These are phyloP conservation scores for Lolium rigidum DNA, from an alignment of 176 grass and related monocot species.

Conservation along the genomic window DNA sequence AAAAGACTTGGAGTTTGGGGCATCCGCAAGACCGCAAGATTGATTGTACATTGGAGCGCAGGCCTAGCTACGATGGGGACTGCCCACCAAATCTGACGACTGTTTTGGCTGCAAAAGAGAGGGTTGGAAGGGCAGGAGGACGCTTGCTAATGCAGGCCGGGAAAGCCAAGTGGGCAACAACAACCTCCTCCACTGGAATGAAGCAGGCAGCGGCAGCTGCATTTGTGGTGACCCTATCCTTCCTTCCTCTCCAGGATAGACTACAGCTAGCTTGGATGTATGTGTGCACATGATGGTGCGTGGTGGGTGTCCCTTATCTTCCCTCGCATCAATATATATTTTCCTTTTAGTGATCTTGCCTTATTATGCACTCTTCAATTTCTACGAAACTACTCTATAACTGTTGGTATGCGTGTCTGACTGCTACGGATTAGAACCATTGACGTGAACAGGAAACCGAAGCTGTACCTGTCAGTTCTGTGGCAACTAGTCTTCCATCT, in stretches of 20 bases:
- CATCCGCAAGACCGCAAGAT: slow-evolving; percentile 38
- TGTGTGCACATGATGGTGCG: neutral
- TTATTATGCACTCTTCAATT: neutral
- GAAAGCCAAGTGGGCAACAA: slow-evolving; percentile 55
- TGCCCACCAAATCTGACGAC: slow-evolving; percentile 34
- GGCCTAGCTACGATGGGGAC: slow-evolving; percentile 55
- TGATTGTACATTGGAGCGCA: slow-evolving; percentile 39
- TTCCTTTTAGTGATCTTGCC: neutral
- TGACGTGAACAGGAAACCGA: neutral
- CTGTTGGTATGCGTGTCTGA: neutral
- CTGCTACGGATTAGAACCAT: neutral
- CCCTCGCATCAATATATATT: neutral
- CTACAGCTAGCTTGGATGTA: neutral
- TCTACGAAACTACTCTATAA: neutral
- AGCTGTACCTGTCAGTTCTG: neutral
- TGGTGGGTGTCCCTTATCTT: slow-evolving; percentile 38
- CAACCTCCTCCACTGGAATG: slow-evolving; percentile 41
- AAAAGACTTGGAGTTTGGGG: slow-evolving; percentile 8
- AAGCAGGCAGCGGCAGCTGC: neutral
- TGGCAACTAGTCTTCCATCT: neutral
- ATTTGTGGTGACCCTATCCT: slow-evolving; percentile 31
- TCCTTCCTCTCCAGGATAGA: slow-evolving; percentile 35
- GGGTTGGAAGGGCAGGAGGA: neutral
- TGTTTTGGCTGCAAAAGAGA: slow-evolving; percentile 9
- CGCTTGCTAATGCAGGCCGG: slow-evolving; percentile 31